phyloP scores from a whole-genome alignment of 805 yeast genomes.

The Torulaspora indica region DNA sequence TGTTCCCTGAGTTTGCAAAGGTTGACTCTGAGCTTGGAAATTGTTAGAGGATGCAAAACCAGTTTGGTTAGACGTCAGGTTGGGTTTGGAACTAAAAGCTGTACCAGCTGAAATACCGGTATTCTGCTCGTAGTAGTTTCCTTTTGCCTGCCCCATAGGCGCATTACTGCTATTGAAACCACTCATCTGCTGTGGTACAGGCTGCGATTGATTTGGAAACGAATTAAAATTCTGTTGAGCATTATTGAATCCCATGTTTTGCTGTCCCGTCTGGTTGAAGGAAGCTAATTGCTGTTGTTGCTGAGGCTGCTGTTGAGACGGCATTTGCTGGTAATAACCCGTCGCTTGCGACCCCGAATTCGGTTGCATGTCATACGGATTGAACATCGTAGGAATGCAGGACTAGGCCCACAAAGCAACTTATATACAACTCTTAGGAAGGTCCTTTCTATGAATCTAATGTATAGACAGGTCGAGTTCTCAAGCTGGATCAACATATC shows the following conservation, averaged over 20 bases:
- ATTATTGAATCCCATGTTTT: slow-evolving; percentile 18
- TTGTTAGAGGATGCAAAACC: slow-evolving; percentile 2
- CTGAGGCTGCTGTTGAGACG: slow-evolving; percentile 12
- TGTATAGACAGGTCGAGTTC: not conserved
- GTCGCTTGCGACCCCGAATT: slow-evolving; percentile 9
- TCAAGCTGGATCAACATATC: slow-evolving; percentile 1
- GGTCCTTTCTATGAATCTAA: no score
- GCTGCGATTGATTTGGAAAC: slow-evolving; percentile 6
- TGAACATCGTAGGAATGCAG: slow-evolving; percentile 8
- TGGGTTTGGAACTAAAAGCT: not conserved
- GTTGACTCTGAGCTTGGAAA: slow-evolving; percentile 8
- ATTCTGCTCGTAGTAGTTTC: slow-evolving; percentile 5
- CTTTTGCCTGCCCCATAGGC: slow-evolving; percentile 2
- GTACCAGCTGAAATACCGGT: slow-evolving; percentile 2
- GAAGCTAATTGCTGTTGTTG: slow-evolving; percentile 14
- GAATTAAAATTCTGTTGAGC: slow-evolving; percentile 16
- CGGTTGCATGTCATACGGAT: slow-evolving; percentile 10
- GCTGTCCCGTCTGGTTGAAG: slow-evolving; percentile 11
- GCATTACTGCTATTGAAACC: slow-evolving; percentile 1
- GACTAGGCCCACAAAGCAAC: not conserved
- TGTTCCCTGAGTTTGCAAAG: slow-evolving; percentile 16
- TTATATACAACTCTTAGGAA: not conserved
- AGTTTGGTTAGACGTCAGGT: not conserved
- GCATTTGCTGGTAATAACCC: slow-evolving; percentile 13
- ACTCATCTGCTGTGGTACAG: slow-evolving; percentile 5